phyloP scores from a whole-genome alignment of 768 basidiomycete species.

The Tricholoma terreum region DNA sequence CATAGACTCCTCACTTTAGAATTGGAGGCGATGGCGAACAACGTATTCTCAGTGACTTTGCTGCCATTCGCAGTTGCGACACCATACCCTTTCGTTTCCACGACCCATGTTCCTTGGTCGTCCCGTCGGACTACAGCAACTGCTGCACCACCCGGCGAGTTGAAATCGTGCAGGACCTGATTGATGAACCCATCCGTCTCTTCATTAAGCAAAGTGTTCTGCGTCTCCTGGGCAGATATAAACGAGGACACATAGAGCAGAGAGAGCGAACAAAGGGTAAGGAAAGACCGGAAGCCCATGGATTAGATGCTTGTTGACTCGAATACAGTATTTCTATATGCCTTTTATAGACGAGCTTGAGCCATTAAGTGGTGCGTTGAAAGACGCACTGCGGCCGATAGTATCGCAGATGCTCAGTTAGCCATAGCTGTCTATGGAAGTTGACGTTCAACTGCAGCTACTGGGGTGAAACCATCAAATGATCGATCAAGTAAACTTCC shows the following conservation, averaged over 20 bases:
- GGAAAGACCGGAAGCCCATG: not conserved
- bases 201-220: constrained; percentile 9
- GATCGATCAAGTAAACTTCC: no score
- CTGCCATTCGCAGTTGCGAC: constrained; percentile 22
- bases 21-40: constrained; percentile 30
- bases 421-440: not conserved
- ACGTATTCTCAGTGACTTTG: constrained; percentile 22
- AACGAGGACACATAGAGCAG: not conserved
- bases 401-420: not conserved
- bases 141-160: constrained; percentile 22
- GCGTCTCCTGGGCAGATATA: not conserved
- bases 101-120: constrained; percentile 20
- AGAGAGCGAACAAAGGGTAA: not conserved
- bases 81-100: constrained; percentile 32
- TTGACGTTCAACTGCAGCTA: no score
- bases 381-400: not conserved
- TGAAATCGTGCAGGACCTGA: constrained; percentile 21
- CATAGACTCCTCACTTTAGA: constrained; percentile 24
- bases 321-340: not conserved
- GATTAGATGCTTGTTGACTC: not conserved
- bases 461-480: no score
- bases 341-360: not conserved
- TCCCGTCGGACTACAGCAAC: not conserved
- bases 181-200: constrained; percentile 19
- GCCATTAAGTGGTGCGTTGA: no score